phyloP scores from a whole-genome alignment of 2,329 filamentous ascomycete genomes.

The Didymella pinodella region DNA sequence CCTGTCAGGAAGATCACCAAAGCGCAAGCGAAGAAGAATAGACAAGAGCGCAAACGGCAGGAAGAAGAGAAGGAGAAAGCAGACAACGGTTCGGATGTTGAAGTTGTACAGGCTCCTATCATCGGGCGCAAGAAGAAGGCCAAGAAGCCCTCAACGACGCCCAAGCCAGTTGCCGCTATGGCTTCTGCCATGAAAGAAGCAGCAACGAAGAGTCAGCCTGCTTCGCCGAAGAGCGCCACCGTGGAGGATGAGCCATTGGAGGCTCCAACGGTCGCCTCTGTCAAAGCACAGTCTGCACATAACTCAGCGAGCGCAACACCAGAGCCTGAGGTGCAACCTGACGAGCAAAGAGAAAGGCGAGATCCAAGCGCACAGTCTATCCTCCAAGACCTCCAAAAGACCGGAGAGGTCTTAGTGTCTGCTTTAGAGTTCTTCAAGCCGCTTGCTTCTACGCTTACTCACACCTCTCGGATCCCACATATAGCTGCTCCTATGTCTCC shows the following conservation, averaged over 20 bases:
- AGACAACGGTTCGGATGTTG: constrained; percentile 59
- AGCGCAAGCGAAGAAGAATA: constrained; percentile 79
- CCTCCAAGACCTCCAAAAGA: constrained; percentile 50
- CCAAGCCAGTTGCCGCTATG: constrained; percentile 34
- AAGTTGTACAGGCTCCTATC: constrained; percentile 72
- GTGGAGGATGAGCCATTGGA: constrained; percentile 41
- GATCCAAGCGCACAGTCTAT: constrained; percentile 48
- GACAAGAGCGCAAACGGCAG: constrained; percentile 66
- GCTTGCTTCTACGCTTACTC: constrained; percentile 46
- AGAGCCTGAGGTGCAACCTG: constrained; percentile 26
- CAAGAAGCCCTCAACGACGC: constrained; percentile 65
- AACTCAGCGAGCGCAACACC: constrained; percentile 33
- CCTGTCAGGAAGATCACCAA: constrained; percentile 75
- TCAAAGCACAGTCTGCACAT: constrained; percentile 31
- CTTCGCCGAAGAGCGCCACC: constrained; percentile 40
- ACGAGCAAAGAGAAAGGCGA: constrained; percentile 46
- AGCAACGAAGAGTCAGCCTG: constrained; percentile 38
- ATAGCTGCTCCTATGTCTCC: constrained; percentile 37
- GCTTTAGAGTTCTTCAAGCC: constrained; percentile 56
- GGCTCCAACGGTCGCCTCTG: constrained; percentile 23
- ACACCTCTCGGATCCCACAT: constrained; percentile 37
- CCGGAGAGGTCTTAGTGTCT: constrained; percentile 49
- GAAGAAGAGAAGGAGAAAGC: constrained; percentile 59
- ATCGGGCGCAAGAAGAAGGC: constrained; percentile 84
- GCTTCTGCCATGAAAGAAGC: constrained; percentile 22